These are phyloP conservation scores for Hypocrella siamensis DNA, from an alignment of 2,329 filamentous ascomycete species.

Conservation along the genomic window DNA sequence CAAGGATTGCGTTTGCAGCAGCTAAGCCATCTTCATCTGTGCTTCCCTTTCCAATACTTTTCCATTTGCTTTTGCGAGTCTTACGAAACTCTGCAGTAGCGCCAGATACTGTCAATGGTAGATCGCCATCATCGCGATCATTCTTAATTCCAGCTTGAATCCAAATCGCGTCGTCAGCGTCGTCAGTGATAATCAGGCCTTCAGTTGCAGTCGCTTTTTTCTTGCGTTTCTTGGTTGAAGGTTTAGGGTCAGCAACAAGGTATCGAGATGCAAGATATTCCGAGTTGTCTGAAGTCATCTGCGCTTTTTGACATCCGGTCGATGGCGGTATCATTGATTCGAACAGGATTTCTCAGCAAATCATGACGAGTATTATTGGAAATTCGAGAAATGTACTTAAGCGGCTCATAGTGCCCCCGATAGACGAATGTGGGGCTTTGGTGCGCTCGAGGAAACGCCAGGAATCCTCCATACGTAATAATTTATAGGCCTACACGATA, in stretches of 20 bases:
- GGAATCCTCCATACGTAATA: too few species aligned
- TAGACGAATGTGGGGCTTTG: too few species aligned
- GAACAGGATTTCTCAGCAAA: too few species aligned
- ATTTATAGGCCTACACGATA: too few species aligned
- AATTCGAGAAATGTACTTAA: too few species aligned
- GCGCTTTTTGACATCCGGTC: not conserved
- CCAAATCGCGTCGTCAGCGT: slow-evolving; percentile 44
- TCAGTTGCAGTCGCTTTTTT: slow-evolving; percentile 31
- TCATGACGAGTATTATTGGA: too few species aligned
- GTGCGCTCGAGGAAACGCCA: too few species aligned
- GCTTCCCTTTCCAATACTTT: slow-evolving; percentile 39
- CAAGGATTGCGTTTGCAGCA: slow-evolving; percentile 62
- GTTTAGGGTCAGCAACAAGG: slow-evolving; percentile 45
- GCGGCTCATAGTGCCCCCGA: too few species aligned
- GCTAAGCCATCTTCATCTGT: slow-evolving; percentile 20
- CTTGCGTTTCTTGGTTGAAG: slow-evolving; percentile 44
- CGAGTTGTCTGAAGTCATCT: slow-evolving; percentile 50
- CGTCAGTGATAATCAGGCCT: slow-evolving; percentile 49
- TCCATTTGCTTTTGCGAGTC: slow-evolving; percentile 70
- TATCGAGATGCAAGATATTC: slow-evolving; percentile 88
- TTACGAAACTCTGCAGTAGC: slow-evolving; percentile 51
- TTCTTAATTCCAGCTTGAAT: slow-evolving; percentile 11
- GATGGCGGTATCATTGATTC: not conserved
- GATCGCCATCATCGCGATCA: slow-evolving; percentile 25
- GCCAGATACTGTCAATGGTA: slow-evolving; percentile 33